Conservation (phyloP, 2,329 filamentous ascomycete species). For the Diaporthe sp. region DNA sequence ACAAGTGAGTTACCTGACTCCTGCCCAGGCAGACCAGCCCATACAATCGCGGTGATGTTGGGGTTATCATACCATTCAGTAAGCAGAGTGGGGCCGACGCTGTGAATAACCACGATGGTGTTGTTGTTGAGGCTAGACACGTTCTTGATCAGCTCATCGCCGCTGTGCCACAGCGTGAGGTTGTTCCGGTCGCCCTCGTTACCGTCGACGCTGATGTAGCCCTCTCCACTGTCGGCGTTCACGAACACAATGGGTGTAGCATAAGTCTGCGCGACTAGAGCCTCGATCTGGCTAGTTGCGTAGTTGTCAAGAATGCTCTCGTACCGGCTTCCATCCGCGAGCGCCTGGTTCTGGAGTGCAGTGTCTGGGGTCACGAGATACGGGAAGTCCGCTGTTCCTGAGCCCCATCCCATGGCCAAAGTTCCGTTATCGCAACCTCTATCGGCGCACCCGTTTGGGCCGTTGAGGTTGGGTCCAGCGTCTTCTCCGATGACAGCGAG, state of each 20-base stretch:
- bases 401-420: slow-evolving; percentile 85
- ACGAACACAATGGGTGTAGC: slow-evolving; percentile 88
- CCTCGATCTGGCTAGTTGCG: slow-evolving; percentile 71
- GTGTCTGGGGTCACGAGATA: slow-evolving; percentile 83
- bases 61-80: slow-evolving; percentile 80
- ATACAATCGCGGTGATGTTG: slow-evolving; percentile 88
- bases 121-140: slow-evolving; percentile 85
- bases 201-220: slow-evolving; percentile 84
- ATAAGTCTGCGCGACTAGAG: slow-evolving; percentile 72
- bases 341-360: slow-evolving; percentile 75
- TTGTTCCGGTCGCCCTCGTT: slow-evolving; percentile 94
- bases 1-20: slow-evolving; percentile 85
- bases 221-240: slow-evolving; percentile 89
- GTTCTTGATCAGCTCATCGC: slow-evolving; percentile 84
- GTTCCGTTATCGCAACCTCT: slow-evolving; percentile 72
- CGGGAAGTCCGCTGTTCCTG: slow-evolving; percentile 79
- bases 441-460: slow-evolving; percentile 84
- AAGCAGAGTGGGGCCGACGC: slow-evolving; percentile 83
- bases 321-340: slow-evolving; percentile 70
- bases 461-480: slow-evolving; percentile 79
- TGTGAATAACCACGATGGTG: slow-evolving; percentile 93
- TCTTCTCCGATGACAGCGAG: slow-evolving; percentile 87
- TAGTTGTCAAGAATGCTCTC: slow-evolving; percentile 79
- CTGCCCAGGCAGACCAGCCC: slow-evolving; percentile 86
- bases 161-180: slow-evolving; percentile 88